Evolutionary conservation across 116 monocot species (phyloP).

Genomic region (Cymodocea nodosa): DNA sequence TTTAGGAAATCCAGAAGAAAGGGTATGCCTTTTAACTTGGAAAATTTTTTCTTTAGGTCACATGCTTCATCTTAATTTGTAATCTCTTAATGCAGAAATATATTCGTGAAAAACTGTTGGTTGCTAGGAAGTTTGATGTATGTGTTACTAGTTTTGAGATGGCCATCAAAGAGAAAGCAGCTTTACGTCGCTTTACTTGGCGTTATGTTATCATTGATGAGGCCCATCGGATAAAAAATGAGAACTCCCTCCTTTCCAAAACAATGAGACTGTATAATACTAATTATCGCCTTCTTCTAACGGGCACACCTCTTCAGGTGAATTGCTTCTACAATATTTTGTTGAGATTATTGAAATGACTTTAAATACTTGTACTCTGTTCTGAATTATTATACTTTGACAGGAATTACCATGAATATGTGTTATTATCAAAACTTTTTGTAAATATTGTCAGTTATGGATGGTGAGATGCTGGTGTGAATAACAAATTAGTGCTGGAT

Average conservation of each 20-base stretch:
- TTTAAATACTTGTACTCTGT: not conserved
- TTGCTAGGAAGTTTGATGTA: conserved; percentile 94
- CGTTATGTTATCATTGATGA: conserved; percentile 99
- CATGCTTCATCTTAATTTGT: conserved; percentile 1
- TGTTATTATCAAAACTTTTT: too few species aligned
- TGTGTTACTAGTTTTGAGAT: conserved; percentile 99
- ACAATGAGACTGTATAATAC: conserved; percentile 93
- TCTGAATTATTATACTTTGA: too few species aligned
- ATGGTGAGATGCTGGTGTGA: too few species aligned
- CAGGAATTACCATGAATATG: too few species aligned
- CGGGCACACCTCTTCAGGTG: conserved; percentile 98
- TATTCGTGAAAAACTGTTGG: conserved; percentile 78
- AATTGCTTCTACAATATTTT: not conserved
- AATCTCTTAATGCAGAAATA: conserved; percentile 41
- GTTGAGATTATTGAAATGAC: not conserved
- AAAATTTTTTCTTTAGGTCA: not conserved
- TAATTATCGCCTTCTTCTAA: conserved; percentile 95
- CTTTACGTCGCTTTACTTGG: conserved; percentile 88
- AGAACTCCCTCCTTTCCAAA: conserved; percentile 96
- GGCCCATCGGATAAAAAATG: conserved; percentile 98
- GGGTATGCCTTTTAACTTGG: conserved; percentile 32
- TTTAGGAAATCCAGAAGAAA: conserved; percentile 94
- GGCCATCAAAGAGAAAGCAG: conserved; percentile 92
- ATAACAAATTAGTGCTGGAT: too few species aligned
- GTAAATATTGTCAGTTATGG: too few species aligned